phyloP scores from a whole-genome alignment of 768 basidiomycete genomes.

The Suillus tomentosus region DNA sequence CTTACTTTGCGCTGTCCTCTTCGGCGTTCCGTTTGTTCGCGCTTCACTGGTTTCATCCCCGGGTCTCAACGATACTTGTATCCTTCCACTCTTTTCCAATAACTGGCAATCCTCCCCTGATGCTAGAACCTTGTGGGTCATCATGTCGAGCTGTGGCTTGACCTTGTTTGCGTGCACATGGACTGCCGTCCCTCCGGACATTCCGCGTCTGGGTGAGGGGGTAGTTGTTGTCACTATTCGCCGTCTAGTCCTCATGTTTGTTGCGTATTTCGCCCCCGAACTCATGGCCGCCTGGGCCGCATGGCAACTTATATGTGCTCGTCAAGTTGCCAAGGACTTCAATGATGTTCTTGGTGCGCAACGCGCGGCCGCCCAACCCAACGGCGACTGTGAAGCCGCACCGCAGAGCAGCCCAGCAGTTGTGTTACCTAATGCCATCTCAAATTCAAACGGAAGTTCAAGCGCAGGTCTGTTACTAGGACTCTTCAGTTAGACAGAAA shows the following conservation, averaged over 20 bases:
- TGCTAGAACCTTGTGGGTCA: no score
- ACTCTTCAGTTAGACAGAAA: neutral
- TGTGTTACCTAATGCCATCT: no score
- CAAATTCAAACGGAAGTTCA: no score
- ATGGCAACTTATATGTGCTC: neutral
- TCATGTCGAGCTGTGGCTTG: no score
- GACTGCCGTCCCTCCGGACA: neutral
- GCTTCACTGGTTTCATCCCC: neutral
- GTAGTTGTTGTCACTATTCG: no score
- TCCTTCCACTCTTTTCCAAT: no score
- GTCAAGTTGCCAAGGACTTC: neutral
- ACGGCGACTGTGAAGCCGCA: no score
- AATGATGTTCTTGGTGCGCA: neutral
- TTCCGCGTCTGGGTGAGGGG: neutral
- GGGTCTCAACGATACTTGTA: neutral
- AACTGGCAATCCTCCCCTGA: no score
- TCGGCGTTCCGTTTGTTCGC: no score
- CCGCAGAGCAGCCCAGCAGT: no score
- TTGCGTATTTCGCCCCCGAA: neutral
- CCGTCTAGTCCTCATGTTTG: neutral
- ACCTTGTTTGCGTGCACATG: no score
- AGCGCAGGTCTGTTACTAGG: no score
- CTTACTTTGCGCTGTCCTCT: neutral
- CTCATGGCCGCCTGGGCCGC: neutral
- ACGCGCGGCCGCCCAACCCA: neutral